These are phyloP conservation scores for Cinnamomum chago DNA, from an alignment of 164 flowering plant genomes.

Conservation along the genomic window DNA sequence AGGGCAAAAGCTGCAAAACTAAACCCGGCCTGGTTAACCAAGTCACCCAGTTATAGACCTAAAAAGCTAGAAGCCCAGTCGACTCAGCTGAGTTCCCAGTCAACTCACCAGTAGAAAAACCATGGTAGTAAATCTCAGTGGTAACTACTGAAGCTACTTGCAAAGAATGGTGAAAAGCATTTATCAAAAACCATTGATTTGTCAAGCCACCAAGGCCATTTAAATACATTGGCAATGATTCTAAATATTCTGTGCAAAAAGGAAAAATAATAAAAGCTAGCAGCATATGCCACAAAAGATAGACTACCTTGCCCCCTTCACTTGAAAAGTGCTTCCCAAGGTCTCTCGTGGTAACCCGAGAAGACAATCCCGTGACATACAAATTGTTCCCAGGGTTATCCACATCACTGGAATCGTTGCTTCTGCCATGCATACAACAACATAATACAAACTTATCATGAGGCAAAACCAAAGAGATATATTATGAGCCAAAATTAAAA, in stretches of 20 bases:
- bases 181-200: no score
- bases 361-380: slow-evolving; percentile 87
- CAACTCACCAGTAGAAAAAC: no score
- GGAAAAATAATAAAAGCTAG: no score
- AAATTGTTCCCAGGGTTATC: slow-evolving; percentile 94
- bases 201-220: no score
- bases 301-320: slow-evolving; percentile 64
- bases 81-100: no score
- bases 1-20: no score
- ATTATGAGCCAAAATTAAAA: background rate
- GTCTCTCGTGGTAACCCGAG: slow-evolving; percentile 69
- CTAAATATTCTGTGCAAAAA: no score
- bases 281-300: background rate
- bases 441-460: background rate
- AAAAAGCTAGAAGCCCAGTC: no score
- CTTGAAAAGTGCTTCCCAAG: slow-evolving; percentile 76
- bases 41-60: no score
- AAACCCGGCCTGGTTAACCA: no score
- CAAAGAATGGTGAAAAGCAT: no score
- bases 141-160: background rate
- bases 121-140: background rate
- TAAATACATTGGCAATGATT: no score
- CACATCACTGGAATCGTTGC: slow-evolving; percentile 50
- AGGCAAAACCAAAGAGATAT: background rate
- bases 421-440: slow-evolving; percentile 31